Conservation (phyloP, 768 basidiomycete genomes). For the Leucosporidium creatinivorum region DNA sequence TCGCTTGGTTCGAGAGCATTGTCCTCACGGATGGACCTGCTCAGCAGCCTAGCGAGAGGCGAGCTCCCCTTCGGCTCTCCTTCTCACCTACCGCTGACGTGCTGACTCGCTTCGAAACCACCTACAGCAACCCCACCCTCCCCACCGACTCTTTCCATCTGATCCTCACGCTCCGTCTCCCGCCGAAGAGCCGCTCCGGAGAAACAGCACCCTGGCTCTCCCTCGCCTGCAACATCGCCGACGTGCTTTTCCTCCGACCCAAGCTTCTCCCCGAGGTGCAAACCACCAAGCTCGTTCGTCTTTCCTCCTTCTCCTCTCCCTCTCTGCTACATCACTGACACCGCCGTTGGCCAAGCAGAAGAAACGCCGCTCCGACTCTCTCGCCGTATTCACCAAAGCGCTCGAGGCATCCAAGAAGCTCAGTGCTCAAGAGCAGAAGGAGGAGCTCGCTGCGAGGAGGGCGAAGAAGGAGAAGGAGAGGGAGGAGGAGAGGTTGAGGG, state of each 20-base stretch:
- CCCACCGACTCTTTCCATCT: constrained; percentile 13
- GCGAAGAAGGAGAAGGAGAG: background rate
- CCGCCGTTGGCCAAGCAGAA: no score
- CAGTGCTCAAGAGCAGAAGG: background rate
- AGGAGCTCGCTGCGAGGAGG: background rate
- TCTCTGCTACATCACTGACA: no score
- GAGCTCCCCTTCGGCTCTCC: background rate
- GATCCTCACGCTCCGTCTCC: constrained; percentile 18
- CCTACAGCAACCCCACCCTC: background rate
- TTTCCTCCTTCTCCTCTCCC: background rate
- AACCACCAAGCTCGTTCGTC: constrained; percentile 14
- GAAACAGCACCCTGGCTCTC: background rate
- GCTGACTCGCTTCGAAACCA: background rate
- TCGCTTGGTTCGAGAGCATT: constrained; percentile 19
- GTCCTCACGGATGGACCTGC: constrained; percentile 19
- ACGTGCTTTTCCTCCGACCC: constrained; percentile 15
- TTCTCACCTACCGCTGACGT: no score
- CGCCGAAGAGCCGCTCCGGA: background rate
- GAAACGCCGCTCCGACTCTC: background rate
- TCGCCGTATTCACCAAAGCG: background rate
- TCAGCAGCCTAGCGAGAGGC: constrained; percentile 1
- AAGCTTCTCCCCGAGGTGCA: constrained; percentile 11
- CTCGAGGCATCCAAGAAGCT: constrained; percentile 13
- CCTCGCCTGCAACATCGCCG: constrained; percentile 23
- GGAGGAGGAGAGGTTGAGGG: background rate